Conservation (phyloP, 176 grass and related monocot species). For the Ensete glaucum region DNA sequence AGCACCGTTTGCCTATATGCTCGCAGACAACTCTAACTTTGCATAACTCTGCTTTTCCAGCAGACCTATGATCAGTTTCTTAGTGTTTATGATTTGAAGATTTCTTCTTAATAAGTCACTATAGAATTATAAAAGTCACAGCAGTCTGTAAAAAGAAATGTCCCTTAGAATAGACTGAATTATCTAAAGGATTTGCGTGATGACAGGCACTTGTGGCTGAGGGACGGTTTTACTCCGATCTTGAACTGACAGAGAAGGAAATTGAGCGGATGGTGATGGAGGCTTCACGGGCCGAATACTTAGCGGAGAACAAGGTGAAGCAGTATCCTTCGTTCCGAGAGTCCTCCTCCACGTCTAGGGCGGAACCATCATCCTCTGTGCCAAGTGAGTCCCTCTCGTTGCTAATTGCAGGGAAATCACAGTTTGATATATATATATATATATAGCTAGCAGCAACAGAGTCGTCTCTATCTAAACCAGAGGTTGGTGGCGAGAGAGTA, state of each 20-base stretch:
- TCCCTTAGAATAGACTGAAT: no score
- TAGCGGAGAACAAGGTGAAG: conserved; percentile 38
- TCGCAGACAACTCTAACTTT: no score
- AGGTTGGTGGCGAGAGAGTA: conserved; percentile 15
- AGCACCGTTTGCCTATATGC: background rate
- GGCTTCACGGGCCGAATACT: conserved; percentile 80
- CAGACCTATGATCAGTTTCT: no score
- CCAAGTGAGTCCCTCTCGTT: conserved; percentile 30
- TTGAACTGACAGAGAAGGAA: conserved; percentile 94
- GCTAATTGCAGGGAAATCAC: background rate
- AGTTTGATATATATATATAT: background rate
- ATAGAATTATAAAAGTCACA: no score
- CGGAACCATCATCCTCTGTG: conserved; percentile 87
- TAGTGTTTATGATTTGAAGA: no score
- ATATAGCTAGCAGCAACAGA: conserved; percentile 40
- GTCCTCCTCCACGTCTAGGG: conserved; percentile 64
- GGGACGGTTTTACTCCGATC: conserved; percentile 75
- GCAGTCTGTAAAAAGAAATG: no score
- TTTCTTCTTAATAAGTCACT: no score
- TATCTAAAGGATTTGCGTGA: conserved; percentile 11
- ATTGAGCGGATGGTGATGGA: conserved; percentile 97
- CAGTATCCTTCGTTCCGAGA: conserved; percentile 54
- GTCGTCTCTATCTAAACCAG: conserved; percentile 35
- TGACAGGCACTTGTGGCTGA: conserved; percentile 78
- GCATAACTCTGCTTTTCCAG: no score